phyloP scores from a whole-genome alignment of 179 eudicot species.

The Spergularia azorica region DNA sequence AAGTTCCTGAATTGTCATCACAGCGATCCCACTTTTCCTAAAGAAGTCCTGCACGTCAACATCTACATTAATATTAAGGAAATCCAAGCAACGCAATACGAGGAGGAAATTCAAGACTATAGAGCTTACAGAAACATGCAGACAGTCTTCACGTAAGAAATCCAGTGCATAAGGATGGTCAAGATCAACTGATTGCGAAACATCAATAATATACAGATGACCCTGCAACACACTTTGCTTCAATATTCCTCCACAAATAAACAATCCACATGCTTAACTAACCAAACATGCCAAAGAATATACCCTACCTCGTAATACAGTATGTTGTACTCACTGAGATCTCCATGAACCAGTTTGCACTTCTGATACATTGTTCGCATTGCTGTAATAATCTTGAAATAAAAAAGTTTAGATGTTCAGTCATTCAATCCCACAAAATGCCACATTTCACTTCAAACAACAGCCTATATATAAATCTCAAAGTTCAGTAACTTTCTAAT shows the following conservation, averaged over 20 bases:
- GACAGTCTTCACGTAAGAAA: constrained; percentile 85
- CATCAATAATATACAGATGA: constrained; percentile 91
- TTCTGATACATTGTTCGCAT: constrained; percentile 93
- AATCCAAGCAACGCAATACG: background rate
- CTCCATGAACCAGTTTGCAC: constrained; percentile 97
- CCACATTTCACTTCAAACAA: constrained; percentile 4
- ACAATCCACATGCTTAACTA: background rate
- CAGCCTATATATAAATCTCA: too few species aligned
- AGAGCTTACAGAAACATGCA: constrained; percentile 60
- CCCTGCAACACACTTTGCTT: constrained; percentile 49
- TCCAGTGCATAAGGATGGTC: constrained; percentile 96
- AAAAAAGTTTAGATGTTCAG: background rate
- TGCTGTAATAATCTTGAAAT: constrained; percentile 60
- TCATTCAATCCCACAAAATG: background rate
- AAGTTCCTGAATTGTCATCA: constrained; percentile 83
- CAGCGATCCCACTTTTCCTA: constrained; percentile 81
- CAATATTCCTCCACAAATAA: background rate
- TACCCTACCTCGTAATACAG: constrained; percentile 70
- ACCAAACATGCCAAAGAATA: background rate
- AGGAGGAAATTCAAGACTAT: background rate
- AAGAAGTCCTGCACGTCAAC: constrained; percentile 73
- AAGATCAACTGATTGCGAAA: constrained; percentile 97
- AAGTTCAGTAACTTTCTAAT: too few species aligned
- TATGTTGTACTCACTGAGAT: constrained; percentile 91
- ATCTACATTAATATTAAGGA: constrained; percentile 12